Conservation (phyloP, 1,139 yeast species). For the Suhomyces wounanorum region DNA sequence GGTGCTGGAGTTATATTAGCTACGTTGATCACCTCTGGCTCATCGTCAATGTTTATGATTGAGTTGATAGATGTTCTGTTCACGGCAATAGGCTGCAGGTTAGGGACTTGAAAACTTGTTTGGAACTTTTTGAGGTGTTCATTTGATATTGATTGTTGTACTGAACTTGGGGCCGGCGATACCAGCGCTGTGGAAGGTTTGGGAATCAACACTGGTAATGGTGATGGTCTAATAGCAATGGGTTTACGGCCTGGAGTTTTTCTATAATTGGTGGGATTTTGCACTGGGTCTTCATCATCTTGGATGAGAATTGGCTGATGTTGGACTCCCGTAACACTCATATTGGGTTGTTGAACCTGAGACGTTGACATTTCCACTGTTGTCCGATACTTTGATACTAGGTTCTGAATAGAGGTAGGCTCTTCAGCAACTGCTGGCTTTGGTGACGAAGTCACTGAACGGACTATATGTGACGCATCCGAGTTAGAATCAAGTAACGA, state of each 20-base stretch:
- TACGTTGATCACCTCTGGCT: slow-evolving; percentile 15
- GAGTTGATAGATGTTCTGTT: slow-evolving; percentile 42
- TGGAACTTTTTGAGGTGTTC: slow-evolving; percentile 36
- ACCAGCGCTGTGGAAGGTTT: slow-evolving; percentile 10
- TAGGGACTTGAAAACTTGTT: slow-evolving; percentile 26
- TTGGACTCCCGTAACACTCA: background rate
- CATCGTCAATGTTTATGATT: slow-evolving; percentile 39
- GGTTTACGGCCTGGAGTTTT: slow-evolving; percentile 11
- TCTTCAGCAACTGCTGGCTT: background rate
- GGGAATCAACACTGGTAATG: slow-evolving; percentile 17
- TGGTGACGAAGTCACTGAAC: slow-evolving; percentile 9
- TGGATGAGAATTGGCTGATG: slow-evolving; percentile 5
- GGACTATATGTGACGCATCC: slow-evolving; percentile 8
- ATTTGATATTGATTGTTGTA: slow-evolving; percentile 13
- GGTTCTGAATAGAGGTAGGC: slow-evolving; percentile 12
- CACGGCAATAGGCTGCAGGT: background rate
- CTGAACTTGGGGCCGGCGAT: slow-evolving; percentile 3
- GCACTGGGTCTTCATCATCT: slow-evolving; percentile 8
- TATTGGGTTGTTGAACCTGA: background rate
- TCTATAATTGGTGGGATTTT: background rate
- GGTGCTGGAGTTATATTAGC: slow-evolving; percentile 1
- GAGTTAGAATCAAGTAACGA: slow-evolving; percentile 19
- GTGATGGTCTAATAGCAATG: slow-evolving; percentile 13
- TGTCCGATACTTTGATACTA: slow-evolving; percentile 20
- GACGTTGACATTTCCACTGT: slow-evolving; percentile 14